A percentile compares a stretch with the other conserved stretches of the same genome.
Evolutionary conservation across 805 yeast genomes (phyloP).

Genomic region (Wickerhamiella cacticola): DNA sequence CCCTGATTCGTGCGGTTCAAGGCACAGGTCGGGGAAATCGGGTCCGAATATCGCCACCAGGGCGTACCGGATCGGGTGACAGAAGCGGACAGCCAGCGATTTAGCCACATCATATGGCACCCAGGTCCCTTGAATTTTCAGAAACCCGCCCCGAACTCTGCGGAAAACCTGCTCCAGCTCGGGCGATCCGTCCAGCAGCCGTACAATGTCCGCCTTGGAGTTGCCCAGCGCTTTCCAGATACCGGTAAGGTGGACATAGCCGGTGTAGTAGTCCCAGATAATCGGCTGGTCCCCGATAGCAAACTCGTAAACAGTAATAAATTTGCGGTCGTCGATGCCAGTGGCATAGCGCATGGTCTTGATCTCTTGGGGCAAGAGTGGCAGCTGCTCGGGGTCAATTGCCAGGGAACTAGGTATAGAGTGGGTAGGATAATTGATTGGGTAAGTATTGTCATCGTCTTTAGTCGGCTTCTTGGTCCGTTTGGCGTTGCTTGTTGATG

Average conservation of each 20-base stretch:
- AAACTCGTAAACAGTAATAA: conserved; percentile 60
- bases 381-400: conserved; percentile 17
- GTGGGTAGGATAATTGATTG: conserved; percentile 25
- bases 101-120: conserved; percentile 59
- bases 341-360: conserved; percentile 44
- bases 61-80: conserved; percentile 63
- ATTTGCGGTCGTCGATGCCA: conserved; percentile 58
- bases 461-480: not conserved
- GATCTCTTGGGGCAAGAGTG: conserved; percentile 19
- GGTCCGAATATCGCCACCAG: conserved; percentile 71
- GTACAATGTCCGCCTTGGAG: conserved; percentile 64
- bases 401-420: conserved; percentile 17
- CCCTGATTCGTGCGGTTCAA: conserved; percentile 47
- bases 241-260: conserved; percentile 79
- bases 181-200: conserved; percentile 51
- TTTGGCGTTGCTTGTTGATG: not conserved
- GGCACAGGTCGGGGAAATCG: conserved; percentile 49
- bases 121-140: conserved; percentile 94
- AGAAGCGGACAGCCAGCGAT: conserved; percentile 56
- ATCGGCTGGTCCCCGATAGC: conserved; percentile 57
- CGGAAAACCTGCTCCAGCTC: conserved; percentile 49
- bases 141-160: conserved; percentile 79
- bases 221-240: conserved; percentile 69
- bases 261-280: conserved; percentile 77
- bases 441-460: conserved; percentile 19